Percentiles rank a stretch among this genome's conserved stretches.
Conservation (phyloP, 1,284 basidiomycete genomes). For the Ustilago xerochloae region DNA sequence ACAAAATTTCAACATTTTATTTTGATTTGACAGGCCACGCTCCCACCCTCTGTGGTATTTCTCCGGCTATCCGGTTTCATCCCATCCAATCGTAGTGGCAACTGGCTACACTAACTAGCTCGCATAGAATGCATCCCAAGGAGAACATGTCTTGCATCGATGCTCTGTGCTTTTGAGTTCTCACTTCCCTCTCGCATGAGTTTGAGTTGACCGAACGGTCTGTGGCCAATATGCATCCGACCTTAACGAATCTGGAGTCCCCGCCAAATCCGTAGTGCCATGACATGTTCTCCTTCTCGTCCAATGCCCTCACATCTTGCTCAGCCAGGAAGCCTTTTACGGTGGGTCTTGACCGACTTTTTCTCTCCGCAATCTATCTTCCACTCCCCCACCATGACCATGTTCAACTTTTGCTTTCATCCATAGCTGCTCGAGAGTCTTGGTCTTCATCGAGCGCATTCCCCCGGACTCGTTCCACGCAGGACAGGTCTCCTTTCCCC, state of each 20-base stretch:
- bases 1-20: no score
- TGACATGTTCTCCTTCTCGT: background rate
- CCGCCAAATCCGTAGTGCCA: constrained; percentile 8
- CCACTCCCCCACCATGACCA: constrained; percentile 2
- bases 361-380: background rate
- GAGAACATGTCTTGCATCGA: background rate
- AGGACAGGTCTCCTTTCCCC: background rate
- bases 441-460: background rate
- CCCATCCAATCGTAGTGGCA: background rate
- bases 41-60: no score
- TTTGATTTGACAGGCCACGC: no score
- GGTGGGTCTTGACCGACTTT: background rate
- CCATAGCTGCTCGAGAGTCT: background rate
- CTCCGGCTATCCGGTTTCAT: background rate
- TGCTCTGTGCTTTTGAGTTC: background rate
- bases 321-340: background rate
- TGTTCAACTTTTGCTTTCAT: background rate
- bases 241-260: constrained; percentile 8
- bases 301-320: background rate
- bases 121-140: background rate
- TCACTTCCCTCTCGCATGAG: background rate
- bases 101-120: background rate
- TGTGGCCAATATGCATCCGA: background rate
- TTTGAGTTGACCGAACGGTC: background rate
- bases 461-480: background rate